These are phyloP conservation scores for Thelonectria olida DNA, from an alignment of 2,329 filamentous ascomycete species.

Conservation along the genomic window DNA sequence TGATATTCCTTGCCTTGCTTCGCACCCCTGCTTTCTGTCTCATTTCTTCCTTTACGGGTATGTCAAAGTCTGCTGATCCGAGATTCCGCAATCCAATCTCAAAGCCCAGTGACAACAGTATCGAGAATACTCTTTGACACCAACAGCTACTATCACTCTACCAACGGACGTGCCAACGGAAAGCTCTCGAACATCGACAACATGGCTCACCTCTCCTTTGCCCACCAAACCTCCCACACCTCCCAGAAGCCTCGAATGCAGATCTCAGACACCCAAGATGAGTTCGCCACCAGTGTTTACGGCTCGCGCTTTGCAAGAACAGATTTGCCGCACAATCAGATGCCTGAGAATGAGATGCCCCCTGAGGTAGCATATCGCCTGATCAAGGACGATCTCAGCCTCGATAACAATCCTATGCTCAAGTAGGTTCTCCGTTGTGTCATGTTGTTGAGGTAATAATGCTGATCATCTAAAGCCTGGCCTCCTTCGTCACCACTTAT, in stretches of 20 bases:
- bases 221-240: constrained; percentile 42
- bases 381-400: constrained; percentile 93
- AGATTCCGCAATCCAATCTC: constrained; percentile 37
- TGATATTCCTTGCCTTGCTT: neutral
- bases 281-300: constrained; percentile 84
- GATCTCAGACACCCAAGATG: constrained; percentile 62
- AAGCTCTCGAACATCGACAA: constrained; percentile 29
- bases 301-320: constrained; percentile 83
- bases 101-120: constrained; percentile 34
- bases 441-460: constrained; percentile 2
- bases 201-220: constrained; percentile 63
- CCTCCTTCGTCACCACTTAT: constrained; percentile 94
- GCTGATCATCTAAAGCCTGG: constrained; percentile 65
- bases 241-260: constrained; percentile 48
- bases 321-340: constrained; percentile 83
- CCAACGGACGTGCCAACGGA: neutral
- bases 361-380: constrained; percentile 92
- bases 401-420: constrained; percentile 91
- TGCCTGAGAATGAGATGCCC: constrained; percentile 92
- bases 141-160: constrained; percentile 38
- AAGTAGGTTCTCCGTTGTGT: constrained; percentile 60
- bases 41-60: constrained; percentile 35
- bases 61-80: constrained; percentile 27
- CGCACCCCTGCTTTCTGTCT: constrained; percentile 8
- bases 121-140: constrained; percentile 18